These are phyloP conservation scores for Lachnellula cervina DNA, from an alignment of 2,329 filamentous ascomycete genomes.

Conservation along the genomic window DNA sequence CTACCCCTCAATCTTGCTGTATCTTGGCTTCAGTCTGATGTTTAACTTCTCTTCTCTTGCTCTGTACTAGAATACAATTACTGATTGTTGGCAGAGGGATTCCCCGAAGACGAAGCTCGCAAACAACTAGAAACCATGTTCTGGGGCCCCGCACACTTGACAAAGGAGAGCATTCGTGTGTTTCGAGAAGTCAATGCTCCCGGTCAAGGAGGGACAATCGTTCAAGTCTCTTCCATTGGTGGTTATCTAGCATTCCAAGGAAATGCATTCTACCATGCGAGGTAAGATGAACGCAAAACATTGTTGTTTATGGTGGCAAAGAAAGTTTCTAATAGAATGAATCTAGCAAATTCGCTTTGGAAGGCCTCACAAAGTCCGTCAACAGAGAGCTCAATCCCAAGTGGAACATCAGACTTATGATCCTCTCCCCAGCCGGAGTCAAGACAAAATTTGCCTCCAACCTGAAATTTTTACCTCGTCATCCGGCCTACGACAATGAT, in stretches of 20 bases:
- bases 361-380: constrained; percentile 34
- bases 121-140: neutral
- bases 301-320: too few relatives aligned
- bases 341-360: constrained; percentile 36
- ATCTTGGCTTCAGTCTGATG: too few relatives aligned
- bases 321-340: neutral
- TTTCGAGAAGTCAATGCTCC: constrained; percentile 10
- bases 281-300: constrained; percentile 5
- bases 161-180: constrained; percentile 1
- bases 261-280: constrained; percentile 34
- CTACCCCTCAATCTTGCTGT: too few relatives aligned
- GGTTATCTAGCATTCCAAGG: constrained; percentile 33
- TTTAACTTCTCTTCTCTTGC: too few relatives aligned
- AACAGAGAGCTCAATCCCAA: constrained; percentile 31
- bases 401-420: constrained; percentile 36
- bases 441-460: constrained; percentile 32
- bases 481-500: constrained; percentile 15
- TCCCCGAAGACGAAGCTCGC: neutral
- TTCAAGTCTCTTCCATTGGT: constrained; percentile 37
- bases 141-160: constrained; percentile 8
- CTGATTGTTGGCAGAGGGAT: neutral
- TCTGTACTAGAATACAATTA: too few relatives aligned
- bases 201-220: constrained; percentile 31
- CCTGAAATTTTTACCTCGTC: constrained; percentile 8
- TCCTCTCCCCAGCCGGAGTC: constrained; percentile 38